Base-by-base conservation (phyloP, 108 stramenopile genomes). In the Fragilariopsis cylindrus region DNA sequence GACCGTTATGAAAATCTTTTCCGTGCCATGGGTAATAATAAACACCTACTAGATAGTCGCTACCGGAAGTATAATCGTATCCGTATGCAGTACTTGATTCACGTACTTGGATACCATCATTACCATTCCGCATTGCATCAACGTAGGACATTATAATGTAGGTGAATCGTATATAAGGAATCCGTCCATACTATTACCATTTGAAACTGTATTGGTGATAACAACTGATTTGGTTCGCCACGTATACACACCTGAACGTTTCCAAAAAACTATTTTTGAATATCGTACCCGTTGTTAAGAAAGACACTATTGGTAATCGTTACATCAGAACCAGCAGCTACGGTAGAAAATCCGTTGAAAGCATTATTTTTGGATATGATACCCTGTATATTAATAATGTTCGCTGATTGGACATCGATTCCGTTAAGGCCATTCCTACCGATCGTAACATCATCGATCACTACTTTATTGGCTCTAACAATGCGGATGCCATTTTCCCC, bases 21-120 rank as follows among this genome's bases (percentile, higher is more conserved):
- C 70, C 66, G 54, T 76, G 71, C 85, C 85, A 85, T 19, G 85
- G 85, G 71, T 85, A 85, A 44, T 85, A 85, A 53, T 85, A 85
- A 5, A 57, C 77, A 18, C 81, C 84, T 1, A 85, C 72, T n/a
- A 68, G 18, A 47, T 68, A 68, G 49, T 68, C 48, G 6, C 21
- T 68, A 39, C 50, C 21, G 47, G 67, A 16, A 9, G 67, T 68
- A 44, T 68, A 68, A 21, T 68, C 67, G 67, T 68, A 68, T n/a
- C 67, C 67, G 12, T 68, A 63, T 9, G 62, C 41, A 21, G 62
- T 44, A 9, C 5, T n/a, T 15, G 62, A 21, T 45, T 63, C 62
- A 4, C 62, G 47, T 11, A 68, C 50, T 15, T 68, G 12, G 15
- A 68, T 68, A 11, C 67, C 67, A 39, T 50, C 48, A 48, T 68